phyloP scores from a whole-genome alignment of 768 basidiomycete species.

The Hygrocybe punicea region DNA sequence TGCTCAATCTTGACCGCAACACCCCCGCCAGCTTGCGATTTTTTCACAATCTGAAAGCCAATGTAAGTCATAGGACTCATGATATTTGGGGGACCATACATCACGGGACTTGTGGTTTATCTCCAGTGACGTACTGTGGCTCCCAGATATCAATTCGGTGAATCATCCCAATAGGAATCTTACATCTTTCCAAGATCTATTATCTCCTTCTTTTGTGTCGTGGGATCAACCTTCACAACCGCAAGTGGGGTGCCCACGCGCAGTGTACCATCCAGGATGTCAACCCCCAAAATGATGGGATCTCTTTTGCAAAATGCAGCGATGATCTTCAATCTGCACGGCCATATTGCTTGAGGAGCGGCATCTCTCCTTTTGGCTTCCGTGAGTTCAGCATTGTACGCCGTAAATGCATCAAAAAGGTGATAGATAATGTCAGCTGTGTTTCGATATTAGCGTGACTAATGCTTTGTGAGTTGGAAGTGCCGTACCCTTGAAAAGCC shows the following conservation, averaged over 20 bases:
- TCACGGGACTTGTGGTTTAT: constrained; percentile 93
- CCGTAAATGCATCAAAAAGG: constrained; percentile 92
- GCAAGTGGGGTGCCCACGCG: constrained; percentile 92
- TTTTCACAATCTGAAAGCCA: constrained; percentile 72
- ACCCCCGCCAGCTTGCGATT: constrained; percentile 89
- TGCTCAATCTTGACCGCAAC: constrained; percentile 99
- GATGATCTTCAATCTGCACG: constrained; percentile 87
- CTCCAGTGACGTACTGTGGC: constrained; percentile 82
- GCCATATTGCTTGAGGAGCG: constrained; percentile 95
- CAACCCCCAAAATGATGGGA: constrained; percentile 95
- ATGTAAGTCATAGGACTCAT: constrained; percentile 1
- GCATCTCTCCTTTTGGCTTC: constrained; percentile 92
- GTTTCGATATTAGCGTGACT: constrained; percentile 10
- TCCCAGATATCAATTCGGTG: constrained; percentile 9
- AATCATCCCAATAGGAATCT: constrained; percentile 26
- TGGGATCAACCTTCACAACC: constrained; percentile 88
- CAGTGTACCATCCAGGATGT: constrained; percentile 89
- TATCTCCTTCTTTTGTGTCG: constrained; percentile 85
- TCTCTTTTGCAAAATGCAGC: constrained; percentile 96
- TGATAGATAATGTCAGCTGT: constrained; percentile 98
- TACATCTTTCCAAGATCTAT: constrained; percentile 93
- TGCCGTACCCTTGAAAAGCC: constrained; percentile 83
- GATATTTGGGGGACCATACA: constrained; percentile 37
- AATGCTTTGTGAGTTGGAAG: not conserved
- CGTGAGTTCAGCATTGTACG: constrained; percentile 85